Evolutionary conservation across 345 rosid species (phyloP), one percentile per base, ranked within the genome.

Genomic region (Dovyalis caffra): DNA sequence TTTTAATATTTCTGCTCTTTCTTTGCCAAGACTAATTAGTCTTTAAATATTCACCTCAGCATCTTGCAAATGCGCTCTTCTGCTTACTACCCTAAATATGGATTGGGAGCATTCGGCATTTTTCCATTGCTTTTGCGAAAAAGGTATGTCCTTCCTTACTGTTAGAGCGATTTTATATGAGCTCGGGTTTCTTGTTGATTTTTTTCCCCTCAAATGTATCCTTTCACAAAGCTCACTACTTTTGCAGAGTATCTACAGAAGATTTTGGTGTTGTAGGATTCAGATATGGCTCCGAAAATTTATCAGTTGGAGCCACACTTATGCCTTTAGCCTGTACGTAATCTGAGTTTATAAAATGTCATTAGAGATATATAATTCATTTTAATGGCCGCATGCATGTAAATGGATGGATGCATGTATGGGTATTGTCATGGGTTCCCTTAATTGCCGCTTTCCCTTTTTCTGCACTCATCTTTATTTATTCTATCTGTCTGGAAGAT

Each of bases 41-140:
- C 47, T 43, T 12, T 14, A 43, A 12, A 43, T 43, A 11, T 76
- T 75, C 40, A 23, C 31, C 79, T 25, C 77, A 94, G 97, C 80
- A 78, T 88, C 75, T 73, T 94, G 61, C 87, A 75, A 74, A 73
- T 92, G 84, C 82, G 97, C 78, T 91, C 97, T 11, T 85, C 87
- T 69, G 87, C 91, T 79, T 90, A 86, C 83, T 80, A 87, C 68
- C 97, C 97, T 64, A 88, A 82, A 77, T 89, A 82, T 79, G 97
- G 98, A 3, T 8, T 91, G 38, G 97, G 97, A 73, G 97, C 93
- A 65, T 94, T 92, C 79, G 91, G 91, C 29, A 78, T 85, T 57
- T 88, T 87, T 35, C 97, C 98, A 23, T 66, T 90, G 81, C 78
- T 94, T 43, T 62, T 78, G 9, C 89, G 87, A 47, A 88, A 84